phyloP scores from a whole-genome alignment of 2,329 filamentous ascomycete species.

The Cryphonectria parasitica region DNA sequence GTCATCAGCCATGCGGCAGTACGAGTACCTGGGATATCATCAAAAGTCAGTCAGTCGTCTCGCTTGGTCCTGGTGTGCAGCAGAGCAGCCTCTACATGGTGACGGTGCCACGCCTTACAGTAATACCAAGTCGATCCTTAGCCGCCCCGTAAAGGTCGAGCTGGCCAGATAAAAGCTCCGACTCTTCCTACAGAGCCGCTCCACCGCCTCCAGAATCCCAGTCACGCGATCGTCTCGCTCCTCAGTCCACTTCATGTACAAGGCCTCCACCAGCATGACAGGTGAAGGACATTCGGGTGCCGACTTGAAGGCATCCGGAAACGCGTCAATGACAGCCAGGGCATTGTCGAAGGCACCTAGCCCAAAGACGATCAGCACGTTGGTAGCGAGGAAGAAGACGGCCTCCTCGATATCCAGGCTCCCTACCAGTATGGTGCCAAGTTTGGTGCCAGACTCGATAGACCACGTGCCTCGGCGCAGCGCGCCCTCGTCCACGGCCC shows the following conservation, averaged over 20 bases:
- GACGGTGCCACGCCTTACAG: conserved; percentile 48
- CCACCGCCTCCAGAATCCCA: conserved; percentile 63
- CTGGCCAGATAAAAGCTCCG: conserved; percentile 76
- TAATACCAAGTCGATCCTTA: conserved; percentile 70
- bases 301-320: conserved; percentile 59
- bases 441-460: conserved; percentile 69
- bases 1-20: conserved; percentile 75
- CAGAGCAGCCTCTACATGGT: not conserved
- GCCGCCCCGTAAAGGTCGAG: conserved; percentile 67
- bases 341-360: conserved; percentile 71
- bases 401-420: conserved; percentile 75
- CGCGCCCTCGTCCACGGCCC: conserved; percentile 72
- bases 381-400: conserved; percentile 73
- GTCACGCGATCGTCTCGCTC: conserved; percentile 63
- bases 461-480: conserved; percentile 72
- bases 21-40: conserved; percentile 61
- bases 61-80: not conserved
- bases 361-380: conserved; percentile 71
- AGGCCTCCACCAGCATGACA: conserved; percentile 53
- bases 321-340: conserved; percentile 66
- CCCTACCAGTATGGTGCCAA: conserved; percentile 65
- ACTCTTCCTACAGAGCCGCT: conserved; percentile 65
- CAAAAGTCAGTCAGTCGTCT: conserved; percentile 22
- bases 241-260: conserved; percentile 47
- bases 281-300: conserved; percentile 55